Evolutionary conservation across 805 yeast genomes (phyloP), one percentile per base, ranked within the genome.

Genomic region (Tetrapisispora pingtungensis): DNA sequence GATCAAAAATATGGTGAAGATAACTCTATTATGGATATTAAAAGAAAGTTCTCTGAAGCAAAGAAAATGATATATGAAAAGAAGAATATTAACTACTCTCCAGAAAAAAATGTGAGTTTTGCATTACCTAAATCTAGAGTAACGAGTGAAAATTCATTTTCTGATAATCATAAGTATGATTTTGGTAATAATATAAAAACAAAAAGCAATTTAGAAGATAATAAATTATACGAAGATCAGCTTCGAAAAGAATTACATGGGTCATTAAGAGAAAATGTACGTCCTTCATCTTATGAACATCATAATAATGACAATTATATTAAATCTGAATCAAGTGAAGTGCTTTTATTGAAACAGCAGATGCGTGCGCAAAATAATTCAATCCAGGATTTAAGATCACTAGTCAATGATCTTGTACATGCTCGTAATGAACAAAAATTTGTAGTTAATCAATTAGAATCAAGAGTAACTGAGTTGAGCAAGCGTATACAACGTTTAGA

Each of bases 1-100:
- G 51, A 44, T 32, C 47, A 48, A 15, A 55, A 56, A 15, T 63
- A 59, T 19, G 52, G 49, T 17, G 64, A 61, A 45, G 65, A 61
- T 40, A 59, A 37, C 13, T 37, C 40, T 3, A 37, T 37, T 4
- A 27, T 27, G 33, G 40, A 37, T 28, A 37, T 37, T 33, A 22
- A 36, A 31, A 41, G 26, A 22, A 30, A 32, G 17, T 19, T 17
- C 26, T 26, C 40, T 6, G 24, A 41, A 28, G 30, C 33, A n/a
- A 17, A 28, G 17, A 27, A 41, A 20, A n/a, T 34, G 38, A 28
- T 37, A 13, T 27, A 37, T 28, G 40, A 37, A 4, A 37, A 37
- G 10, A 27, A 27, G 17, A 37, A 27, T 28, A 3, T 17, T 6
- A 37, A 8, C 13, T 37, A 37, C 17, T 37, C 40, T 13, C 40